Evolutionary conservation across 306 rosid genomes (phyloP).

Genomic region (Lupinus albus): DNA sequence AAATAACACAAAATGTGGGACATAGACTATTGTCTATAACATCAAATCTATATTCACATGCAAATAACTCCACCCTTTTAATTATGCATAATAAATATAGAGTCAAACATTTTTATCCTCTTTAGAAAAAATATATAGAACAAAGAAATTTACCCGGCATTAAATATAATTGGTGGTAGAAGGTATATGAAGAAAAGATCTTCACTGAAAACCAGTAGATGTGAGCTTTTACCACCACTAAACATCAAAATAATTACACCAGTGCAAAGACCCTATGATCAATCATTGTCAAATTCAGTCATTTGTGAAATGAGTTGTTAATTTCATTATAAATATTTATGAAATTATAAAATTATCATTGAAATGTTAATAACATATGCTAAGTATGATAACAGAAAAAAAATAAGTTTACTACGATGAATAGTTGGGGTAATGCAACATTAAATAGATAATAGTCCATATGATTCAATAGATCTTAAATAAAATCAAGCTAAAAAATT

Average conservation of each 20-base stretch:
- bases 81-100: conserved; percentile 20
- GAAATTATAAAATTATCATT: too few species aligned
- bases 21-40: too few species aligned
- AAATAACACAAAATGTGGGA: too few species aligned
- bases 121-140: not conserved
- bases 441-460: too few species aligned
- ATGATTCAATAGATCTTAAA: too few species aligned
- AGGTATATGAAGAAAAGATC: conserved; percentile 93
- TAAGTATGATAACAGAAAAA: too few species aligned
- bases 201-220: conserved; percentile 88
- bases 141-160: conserved; percentile 75
- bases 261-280: conserved; percentile 73
- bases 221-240: conserved; percentile 87
- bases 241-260: conserved; percentile 76
- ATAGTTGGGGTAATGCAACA: too few species aligned
- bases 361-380: too few species aligned
- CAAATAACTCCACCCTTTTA: not conserved
- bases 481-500: too few species aligned
- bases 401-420: too few species aligned
- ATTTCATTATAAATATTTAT: too few species aligned
- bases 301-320: not conserved
- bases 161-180: conserved; percentile 95
- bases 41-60: too few species aligned
- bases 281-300: conserved; percentile 36
- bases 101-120: not conserved